These are phyloP conservation scores for Didymella keratinophila DNA, from an alignment of 2,329 filamentous ascomycete genomes.

Conservation along the genomic window DNA sequence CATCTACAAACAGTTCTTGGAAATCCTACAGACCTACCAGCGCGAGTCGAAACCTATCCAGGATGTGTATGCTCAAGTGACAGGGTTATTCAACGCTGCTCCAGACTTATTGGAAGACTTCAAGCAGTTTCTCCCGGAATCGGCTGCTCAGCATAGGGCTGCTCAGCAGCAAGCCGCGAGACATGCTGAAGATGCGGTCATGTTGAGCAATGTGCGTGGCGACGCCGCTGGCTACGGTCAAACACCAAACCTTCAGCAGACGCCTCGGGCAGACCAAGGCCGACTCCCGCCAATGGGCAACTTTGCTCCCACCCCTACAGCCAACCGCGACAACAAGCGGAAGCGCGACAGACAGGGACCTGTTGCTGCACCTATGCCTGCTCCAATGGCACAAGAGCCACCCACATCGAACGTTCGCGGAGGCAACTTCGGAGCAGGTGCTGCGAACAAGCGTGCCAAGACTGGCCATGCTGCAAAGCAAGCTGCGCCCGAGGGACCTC, in stretches of 20 bases:
- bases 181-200: constrained; percentile 72
- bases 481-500: constrained; percentile 63
- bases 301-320: constrained; percentile 84
- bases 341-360: constrained; percentile 74
- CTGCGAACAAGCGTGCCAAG: constrained; percentile 70
- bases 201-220: constrained; percentile 70
- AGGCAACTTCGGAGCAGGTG: constrained; percentile 38
- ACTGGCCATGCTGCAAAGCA: constrained; percentile 69
- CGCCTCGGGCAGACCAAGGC: constrained; percentile 55
- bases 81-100: constrained; percentile 88
- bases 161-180: constrained; percentile 66
- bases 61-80: constrained; percentile 97
- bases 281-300: constrained; percentile 90
- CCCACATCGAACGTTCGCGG: constrained; percentile 44
- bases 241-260: constrained; percentile 56
- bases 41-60: constrained; percentile 98
- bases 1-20: constrained; percentile 98
- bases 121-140: constrained; percentile 97
- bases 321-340: constrained; percentile 83
- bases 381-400: constrained; percentile 44
- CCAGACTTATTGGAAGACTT: constrained; percentile 97
- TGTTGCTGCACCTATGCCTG: constrained; percentile 47
- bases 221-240: constrained; percentile 59
- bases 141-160: constrained; percentile 66
- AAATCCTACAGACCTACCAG: constrained; percentile 98